Conservation (phyloP, 306 rosid species). For the Cicer cuneatum region DNA sequence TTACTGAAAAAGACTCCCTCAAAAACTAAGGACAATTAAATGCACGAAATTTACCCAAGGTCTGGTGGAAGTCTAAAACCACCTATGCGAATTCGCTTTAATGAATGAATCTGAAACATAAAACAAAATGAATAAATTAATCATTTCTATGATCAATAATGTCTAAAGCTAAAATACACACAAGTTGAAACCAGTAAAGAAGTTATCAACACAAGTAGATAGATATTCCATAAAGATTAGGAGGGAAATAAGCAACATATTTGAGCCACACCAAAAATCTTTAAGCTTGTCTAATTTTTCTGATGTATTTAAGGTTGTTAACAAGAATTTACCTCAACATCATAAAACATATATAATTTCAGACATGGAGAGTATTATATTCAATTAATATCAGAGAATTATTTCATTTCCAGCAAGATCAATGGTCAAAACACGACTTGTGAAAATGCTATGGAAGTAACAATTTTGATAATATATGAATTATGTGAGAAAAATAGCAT, state of each 20-base stretch:
- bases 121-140: slow-evolving; percentile 41
- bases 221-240: slow-evolving; percentile 9
- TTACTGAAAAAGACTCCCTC: slow-evolving; percentile 8
- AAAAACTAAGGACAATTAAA: slow-evolving; percentile 27
- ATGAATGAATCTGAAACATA: slow-evolving; percentile 74
- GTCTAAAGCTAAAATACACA: slow-evolving; percentile 12
- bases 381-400: slow-evolving; percentile 19
- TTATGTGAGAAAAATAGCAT: neutral
- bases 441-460: slow-evolving; percentile 20
- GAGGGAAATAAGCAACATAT: slow-evolving; percentile 3
- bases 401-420: slow-evolving; percentile 22
- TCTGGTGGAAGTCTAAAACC: slow-evolving; percentile 87
- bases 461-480: slow-evolving; percentile 23
- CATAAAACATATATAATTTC: neutral
- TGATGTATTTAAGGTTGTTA: slow-evolving; percentile 24
- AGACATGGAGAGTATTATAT: neutral
- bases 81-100: slow-evolving; percentile 85
- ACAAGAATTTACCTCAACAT: slow-evolving; percentile 9
- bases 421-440: neutral
- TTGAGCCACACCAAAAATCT: neutral
- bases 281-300: neutral
- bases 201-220: slow-evolving; percentile 14
- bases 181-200: slow-evolving; percentile 15
- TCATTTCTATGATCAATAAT: neutral
- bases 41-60: slow-evolving; percentile 70